Base-by-base conservation (phyloP, 2,329 filamentous ascomycete genomes). In the Aaosphaeria pasadenensis region DNA sequence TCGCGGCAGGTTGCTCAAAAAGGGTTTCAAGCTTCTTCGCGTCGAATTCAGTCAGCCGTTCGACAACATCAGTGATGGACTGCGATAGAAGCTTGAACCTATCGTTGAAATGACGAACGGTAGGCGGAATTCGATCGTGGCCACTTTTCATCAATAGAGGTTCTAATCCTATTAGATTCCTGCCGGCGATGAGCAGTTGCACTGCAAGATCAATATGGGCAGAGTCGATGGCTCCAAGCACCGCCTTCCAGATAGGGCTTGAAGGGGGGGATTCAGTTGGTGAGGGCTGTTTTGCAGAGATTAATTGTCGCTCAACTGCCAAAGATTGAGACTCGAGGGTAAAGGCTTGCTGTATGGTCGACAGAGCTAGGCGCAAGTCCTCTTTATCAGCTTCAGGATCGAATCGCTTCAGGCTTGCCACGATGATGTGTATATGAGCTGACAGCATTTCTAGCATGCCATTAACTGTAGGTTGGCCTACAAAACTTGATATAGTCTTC, bases 11-110 rank as follows among this genome's bases (percentile, higher is more conserved):
- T 48, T 86, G 83, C 45, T 81, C 77, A 59, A 89, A 89, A 7
- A 97, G 73, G 28, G 80, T 74, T 48, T 84, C 80, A 38, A 97
- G 75, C 49, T 92, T 83, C 4, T 79, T 73, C 1, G 83, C 77
- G 17, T 82, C 79, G 60, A 96, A 91, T 52, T 91, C 87, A 33
- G 86, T 86, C 39, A 99, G 74, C 7, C 87, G 82, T 54, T 91
- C 87, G 38, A 97, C 80, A 42, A 96, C 83, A 50, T 83, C 81
- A 13, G 85, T 85, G 28, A 96, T 81, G 31, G 82, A 77, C 45
- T 79, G 75, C 39, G 80, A 83, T 2, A 87, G 71, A 47, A 82
- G 74, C 28, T 76, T 75, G 49, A 92, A 86, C 28, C 86, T 83
- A 42, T 78, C 72, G 63, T 97, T 97, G 77, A 95, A 97, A 30